phyloP scores from a whole-genome alignment of 768 basidiomycete species.

The Mrakia hoshinonis region DNA sequence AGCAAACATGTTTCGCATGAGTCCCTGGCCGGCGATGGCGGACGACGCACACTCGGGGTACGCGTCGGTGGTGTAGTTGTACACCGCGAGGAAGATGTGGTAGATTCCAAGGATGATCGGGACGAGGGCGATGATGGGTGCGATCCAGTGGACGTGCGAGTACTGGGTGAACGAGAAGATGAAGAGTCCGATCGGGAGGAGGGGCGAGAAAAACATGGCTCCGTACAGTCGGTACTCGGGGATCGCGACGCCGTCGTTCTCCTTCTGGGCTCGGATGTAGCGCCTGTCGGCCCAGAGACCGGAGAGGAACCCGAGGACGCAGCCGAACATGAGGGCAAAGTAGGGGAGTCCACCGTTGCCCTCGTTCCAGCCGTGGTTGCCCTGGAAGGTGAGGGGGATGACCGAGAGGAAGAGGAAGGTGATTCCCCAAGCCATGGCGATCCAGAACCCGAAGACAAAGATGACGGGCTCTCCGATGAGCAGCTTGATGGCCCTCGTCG shows the following conservation, averaged over 20 bases:
- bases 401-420: constrained; percentile 33
- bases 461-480: constrained; percentile 57
- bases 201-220: constrained; percentile 35
- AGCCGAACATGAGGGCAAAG: constrained; percentile 59
- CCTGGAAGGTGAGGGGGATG: constrained; percentile 32
- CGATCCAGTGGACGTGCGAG: constrained; percentile 51
- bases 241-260: constrained; percentile 12
- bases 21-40: constrained; percentile 34
- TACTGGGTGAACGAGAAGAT: constrained; percentile 64
- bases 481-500: constrained; percentile 61
- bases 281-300: constrained; percentile 24
- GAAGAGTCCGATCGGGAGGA: constrained; percentile 60
- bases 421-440: constrained; percentile 27
- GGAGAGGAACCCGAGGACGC: constrained; percentile 43
- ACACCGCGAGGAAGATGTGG: constrained; percentile 43
- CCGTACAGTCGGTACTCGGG: constrained; percentile 14
- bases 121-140: constrained; percentile 24
- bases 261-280: constrained; percentile 36
- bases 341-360: constrained; percentile 64
- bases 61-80: constrained; percentile 20
- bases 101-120: constrained; percentile 52
- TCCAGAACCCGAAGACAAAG: constrained; percentile 51
- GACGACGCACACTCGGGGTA: constrained; percentile 31
- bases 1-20: constrained; percentile 31
- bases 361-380: constrained; percentile 48